Evolutionary conservation across 164 flowering plant genomes (phyloP).

Genomic region (Pachysandra terminalis): DNA sequence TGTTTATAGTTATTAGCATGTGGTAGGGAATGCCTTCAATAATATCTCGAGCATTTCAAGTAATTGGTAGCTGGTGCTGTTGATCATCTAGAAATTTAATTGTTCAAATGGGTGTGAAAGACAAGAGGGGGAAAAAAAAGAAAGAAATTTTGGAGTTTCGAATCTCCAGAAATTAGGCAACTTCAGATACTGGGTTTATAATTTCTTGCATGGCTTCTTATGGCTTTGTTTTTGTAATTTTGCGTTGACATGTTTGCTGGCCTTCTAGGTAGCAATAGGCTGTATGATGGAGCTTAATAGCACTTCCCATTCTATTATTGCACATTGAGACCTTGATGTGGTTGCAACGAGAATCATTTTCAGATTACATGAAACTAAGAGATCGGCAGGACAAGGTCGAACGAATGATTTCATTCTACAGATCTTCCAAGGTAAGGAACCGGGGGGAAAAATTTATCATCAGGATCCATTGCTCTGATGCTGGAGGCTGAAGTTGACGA

Average conservation of each 20-base stretch:
- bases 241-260: not conserved
- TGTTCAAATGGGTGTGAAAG: too few species aligned
- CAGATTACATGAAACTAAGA: conserved; percentile 89
- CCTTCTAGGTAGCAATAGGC: not conserved
- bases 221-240: too few species aligned
- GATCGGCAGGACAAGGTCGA: conserved; percentile 94
- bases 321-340: conserved; percentile 95
- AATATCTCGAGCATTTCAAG: too few species aligned
- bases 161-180: too few species aligned
- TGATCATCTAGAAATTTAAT: too few species aligned
- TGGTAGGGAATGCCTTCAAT: too few species aligned
- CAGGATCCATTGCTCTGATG: conserved; percentile 54
- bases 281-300: conserved; percentile 25
- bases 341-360: conserved; percentile 86
- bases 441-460: conserved; percentile 11
- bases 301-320: conserved; percentile 31
- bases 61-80: too few species aligned
- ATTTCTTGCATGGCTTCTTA: too few species aligned
- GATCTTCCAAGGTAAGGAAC: conserved; percentile 36
- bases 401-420: conserved; percentile 48
- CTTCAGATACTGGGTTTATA: too few species aligned
- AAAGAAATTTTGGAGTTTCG: too few species aligned
- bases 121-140: too few species aligned
- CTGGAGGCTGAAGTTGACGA: conserved; percentile 71
- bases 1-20: too few species aligned